Conservation (phyloP, 805 yeast genomes). For the Saccharomycopsis sp. region DNA sequence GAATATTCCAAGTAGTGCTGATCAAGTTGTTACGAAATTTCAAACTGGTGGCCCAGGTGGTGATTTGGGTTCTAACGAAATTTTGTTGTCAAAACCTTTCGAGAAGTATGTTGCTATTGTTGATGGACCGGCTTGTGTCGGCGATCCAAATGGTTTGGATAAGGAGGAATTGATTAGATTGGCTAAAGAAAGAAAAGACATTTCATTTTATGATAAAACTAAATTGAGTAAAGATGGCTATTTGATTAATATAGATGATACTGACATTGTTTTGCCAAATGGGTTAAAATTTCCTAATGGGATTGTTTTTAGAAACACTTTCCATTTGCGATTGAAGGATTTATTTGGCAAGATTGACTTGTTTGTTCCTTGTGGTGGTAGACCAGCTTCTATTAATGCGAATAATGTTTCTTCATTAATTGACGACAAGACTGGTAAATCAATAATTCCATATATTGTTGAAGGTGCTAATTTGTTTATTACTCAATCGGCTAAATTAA, state of each 20-base stretch:
- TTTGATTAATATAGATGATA: slow-evolving; percentile 78
- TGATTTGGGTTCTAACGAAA: slow-evolving; percentile 94
- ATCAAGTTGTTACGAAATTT: slow-evolving; percentile 58
- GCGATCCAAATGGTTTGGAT: slow-evolving; percentile 85
- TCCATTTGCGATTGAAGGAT: slow-evolving; percentile 70
- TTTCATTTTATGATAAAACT: slow-evolving; percentile 57
- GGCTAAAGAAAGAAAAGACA: slow-evolving; percentile 72
- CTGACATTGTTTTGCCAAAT: slow-evolving; percentile 67
- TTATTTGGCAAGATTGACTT: slow-evolving; percentile 62
- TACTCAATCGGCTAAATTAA: slow-evolving; percentile 87
- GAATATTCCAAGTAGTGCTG: slow-evolving; percentile 49
- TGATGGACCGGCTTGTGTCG: slow-evolving; percentile 93
- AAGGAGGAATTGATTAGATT: slow-evolving; percentile 69
- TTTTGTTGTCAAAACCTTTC: slow-evolving; percentile 63
- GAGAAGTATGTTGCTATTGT: slow-evolving; percentile 85
- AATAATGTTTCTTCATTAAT: slow-evolving; percentile 69
- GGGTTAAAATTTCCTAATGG: slow-evolving; percentile 75
- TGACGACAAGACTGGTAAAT: slow-evolving; percentile 67
- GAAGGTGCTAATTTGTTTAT: slow-evolving; percentile 97
- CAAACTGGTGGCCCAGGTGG: slow-evolving; percentile 99
- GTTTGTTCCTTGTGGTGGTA: slow-evolving; percentile 98
- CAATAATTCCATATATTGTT: slow-evolving; percentile 78
- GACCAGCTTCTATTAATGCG: slow-evolving; percentile 92
- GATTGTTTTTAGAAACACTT: slow-evolving; percentile 80
- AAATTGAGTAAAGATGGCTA: slow-evolving; percentile 73